A percentile compares a stretch with the other conserved stretches of the same genome.
These are phyloP conservation scores for Kodamaea sp. DNA, from an alignment of 1,139 yeast species.

Conservation along the genomic window DNA sequence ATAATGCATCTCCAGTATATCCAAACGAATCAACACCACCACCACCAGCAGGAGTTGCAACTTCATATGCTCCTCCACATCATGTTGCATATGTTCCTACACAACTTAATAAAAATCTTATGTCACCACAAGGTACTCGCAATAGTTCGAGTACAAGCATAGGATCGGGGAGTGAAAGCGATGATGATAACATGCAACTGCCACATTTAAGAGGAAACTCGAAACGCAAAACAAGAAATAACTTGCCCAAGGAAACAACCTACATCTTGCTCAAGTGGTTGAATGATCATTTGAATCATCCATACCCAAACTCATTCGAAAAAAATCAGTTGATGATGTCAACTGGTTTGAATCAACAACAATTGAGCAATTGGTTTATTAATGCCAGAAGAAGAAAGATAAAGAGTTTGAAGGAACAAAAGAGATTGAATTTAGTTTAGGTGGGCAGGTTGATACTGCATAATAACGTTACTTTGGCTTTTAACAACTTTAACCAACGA, in stretches of 20 bases:
- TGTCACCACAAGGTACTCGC: slow-evolving; percentile 4
- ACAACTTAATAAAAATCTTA: slow-evolving; percentile 4
- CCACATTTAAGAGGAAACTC: slow-evolving; percentile 10
- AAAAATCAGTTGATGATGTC: slow-evolving; percentile 72
- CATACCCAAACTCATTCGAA: slow-evolving; percentile 90
- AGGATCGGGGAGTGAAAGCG: slow-evolving; percentile 2
- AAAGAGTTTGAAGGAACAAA: slow-evolving; percentile 43
- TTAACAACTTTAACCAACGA: too few relatives aligned
- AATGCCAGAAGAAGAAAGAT: slow-evolving; percentile 89
- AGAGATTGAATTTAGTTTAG: slow-evolving; percentile 21
- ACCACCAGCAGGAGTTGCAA: slow-evolving; percentile 8
- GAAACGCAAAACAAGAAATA: slow-evolving; percentile 56
- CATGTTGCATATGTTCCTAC: not conserved
- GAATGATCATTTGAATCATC: slow-evolving; percentile 79
- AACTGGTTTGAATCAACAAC: slow-evolving; percentile 89
- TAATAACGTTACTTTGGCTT: not conserved
- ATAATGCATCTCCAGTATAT: slow-evolving; percentile 15
- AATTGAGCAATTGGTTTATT: slow-evolving; percentile 93
- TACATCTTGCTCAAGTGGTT: slow-evolving; percentile 80
- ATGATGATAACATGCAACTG: slow-evolving; percentile 5
- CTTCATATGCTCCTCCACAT: not conserved
- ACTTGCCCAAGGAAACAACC: slow-evolving; percentile 87
- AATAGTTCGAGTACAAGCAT: slow-evolving; percentile 3
- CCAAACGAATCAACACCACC: slow-evolving; percentile 14
- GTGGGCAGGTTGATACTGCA: not conserved